Base-by-base conservation (phyloP, 108 stramenopile genomes). In the Cylindrotheca fusiformis region DNA sequence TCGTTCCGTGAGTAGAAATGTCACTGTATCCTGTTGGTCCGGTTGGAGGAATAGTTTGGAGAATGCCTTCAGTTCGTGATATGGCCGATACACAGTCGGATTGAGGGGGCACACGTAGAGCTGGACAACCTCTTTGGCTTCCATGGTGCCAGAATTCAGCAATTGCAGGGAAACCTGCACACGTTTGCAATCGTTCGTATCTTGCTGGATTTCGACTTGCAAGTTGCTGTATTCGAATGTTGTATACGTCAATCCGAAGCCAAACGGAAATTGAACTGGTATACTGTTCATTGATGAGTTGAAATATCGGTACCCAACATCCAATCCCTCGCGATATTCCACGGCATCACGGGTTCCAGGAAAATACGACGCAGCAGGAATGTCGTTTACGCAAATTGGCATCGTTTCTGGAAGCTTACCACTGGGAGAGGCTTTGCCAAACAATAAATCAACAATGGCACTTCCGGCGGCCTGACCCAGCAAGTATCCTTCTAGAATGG, bases 31-130 rank as follows among this genome's bases (percentile, higher is more conserved):
- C 53, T 76, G 65, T 61, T 97, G 93, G 1, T 95, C 92, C 4
- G 95, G 94, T 64, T 96, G 91, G 63, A 99, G 93, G 21, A 94
- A 85, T 1, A 99, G 88, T 19, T 93, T 89, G 5, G 91, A 84
- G 67, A 79, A 83, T 26, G 36, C 68, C 31, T 79, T 71, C 27
- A 83, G 48, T 57, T 83, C 78, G 41, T 79, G 82, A 4, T 30
- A n/a, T 33, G 82, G 78, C 29, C 75, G 78, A 56, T 83, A 73
- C 14, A 83, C 77, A 3, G 71, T 48, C n/a, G 74, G 24, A n/a
- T 67, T 29, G 25, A 65, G 47, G 21, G 78, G 73, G 32, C 58
- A 24, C 2, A 83, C 62, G 45, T 83, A 83, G 23, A 62, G 67
- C 50, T 83, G 82, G 0, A 67, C 59, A 26, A 79, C 68, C 58